Conservation (phyloP, 2,329 filamentous ascomycete genomes). For the Hymenoscyphus scutula region DNA sequence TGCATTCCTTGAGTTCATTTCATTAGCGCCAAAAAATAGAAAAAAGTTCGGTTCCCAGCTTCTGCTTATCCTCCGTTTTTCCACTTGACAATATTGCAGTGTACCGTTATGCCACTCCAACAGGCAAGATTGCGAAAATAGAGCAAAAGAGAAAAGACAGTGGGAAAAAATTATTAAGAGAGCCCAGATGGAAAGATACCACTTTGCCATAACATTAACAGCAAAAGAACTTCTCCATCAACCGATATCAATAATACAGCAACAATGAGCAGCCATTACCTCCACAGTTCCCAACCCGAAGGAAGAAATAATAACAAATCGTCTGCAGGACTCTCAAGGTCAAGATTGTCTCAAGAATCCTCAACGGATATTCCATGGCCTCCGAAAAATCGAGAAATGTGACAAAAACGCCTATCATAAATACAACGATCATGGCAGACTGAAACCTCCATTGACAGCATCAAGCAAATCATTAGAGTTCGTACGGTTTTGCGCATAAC, state of each 20-base stretch:
- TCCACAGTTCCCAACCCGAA: neutral
- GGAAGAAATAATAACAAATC: neutral
- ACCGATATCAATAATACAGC: neutral
- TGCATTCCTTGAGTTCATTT: neutral
- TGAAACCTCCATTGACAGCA: slow-evolving; percentile 50
- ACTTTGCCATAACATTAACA: neutral
- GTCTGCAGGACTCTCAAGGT: neutral
- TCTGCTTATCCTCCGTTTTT: neutral
- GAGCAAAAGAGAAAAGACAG: neutral
- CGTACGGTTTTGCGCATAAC: slow-evolving; percentile 63
- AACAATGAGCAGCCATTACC: neutral
- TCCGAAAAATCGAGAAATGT: neutral
- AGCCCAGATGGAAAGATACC: neutral
- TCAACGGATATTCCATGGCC: neutral
- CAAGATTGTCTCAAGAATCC: neutral
- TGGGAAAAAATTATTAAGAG: neutral
- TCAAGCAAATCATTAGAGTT: slow-evolving; percentile 57
- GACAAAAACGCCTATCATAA: neutral
- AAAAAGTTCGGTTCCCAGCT: neutral
- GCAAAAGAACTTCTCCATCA: neutral
- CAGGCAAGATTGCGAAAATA: neutral
- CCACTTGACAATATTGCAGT: neutral
- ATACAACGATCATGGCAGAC: neutral
- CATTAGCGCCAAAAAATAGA: neutral
- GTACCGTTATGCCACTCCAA: neutral